phyloP scores from a whole-genome alignment of 768 basidiomycete genomes.

The Filobasidium floriforme region DNA sequence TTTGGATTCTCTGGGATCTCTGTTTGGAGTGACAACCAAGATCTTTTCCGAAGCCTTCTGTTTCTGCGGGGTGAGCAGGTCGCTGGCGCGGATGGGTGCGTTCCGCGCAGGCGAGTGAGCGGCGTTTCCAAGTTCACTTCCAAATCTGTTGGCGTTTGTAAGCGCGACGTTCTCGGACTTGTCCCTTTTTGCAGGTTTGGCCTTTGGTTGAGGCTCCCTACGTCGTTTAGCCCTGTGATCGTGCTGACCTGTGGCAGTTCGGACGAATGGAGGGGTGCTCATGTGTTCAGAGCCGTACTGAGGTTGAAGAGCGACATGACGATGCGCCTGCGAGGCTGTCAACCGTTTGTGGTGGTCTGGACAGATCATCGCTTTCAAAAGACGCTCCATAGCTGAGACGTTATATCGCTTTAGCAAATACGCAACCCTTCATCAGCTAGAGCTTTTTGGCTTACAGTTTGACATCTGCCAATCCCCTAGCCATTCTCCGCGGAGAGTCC shows the following conservation, averaged over 20 bases:
- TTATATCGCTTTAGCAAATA: neutral
- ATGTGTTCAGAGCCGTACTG: conserved; percentile 28
- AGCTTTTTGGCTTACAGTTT: conserved; percentile 48
- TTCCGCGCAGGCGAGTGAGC: neutral
- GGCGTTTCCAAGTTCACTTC: no score
- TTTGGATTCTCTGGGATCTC: neutral
- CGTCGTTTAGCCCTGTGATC: conserved; percentile 19
- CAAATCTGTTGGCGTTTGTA: no score
- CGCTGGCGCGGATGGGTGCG: neutral
- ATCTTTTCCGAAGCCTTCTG: neutral
- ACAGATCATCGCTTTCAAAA: conserved; percentile 36
- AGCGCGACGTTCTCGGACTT: no score
- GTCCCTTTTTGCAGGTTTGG: neutral
- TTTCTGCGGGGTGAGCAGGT: neutral
- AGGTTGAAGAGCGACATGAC: conserved; percentile 35
- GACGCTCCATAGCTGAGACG: conserved; percentile 31
- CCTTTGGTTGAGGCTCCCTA: neutral
- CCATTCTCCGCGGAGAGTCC: conserved; percentile 75
- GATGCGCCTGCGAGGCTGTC: conserved; percentile 37
- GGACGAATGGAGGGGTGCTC: conserved; percentile 42
- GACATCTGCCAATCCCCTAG: conserved; percentile 71
- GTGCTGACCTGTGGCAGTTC: conserved; percentile 30
- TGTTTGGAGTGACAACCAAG: neutral
- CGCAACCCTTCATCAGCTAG: no score
- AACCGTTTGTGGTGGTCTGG: conserved; percentile 33